A percentile compares a stretch with the other conserved stretches of the same genome.
Evolutionary conservation across 2,329 filamentous ascomycete species (phyloP).

Genomic region (Coniosporium tulheliwenetii): DNA sequence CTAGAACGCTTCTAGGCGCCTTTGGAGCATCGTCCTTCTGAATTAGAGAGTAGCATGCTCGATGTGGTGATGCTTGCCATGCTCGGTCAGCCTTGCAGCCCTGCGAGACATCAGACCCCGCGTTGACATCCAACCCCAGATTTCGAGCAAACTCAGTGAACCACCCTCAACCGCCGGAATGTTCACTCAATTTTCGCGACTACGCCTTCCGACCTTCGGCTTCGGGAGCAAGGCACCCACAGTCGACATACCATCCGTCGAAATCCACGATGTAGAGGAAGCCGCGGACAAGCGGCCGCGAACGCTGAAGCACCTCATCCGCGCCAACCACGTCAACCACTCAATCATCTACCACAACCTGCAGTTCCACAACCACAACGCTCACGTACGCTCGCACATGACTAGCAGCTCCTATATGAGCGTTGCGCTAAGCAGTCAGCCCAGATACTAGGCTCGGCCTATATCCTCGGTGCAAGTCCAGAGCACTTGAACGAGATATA

Average conservation of each 20-base stretch:
- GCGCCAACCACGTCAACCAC: conserved; percentile 83
- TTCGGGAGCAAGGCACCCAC: too few species aligned
- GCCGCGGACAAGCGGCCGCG: conserved; percentile 62
- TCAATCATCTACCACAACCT: conserved; percentile 65
- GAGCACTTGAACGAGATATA: conserved; percentile 68
- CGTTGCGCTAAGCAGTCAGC: conserved; percentile 13
- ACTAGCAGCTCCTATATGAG: background rate
- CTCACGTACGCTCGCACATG: conserved; percentile 40
- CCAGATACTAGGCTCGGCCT: conserved; percentile 65
- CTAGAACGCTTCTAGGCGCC: too few species aligned
- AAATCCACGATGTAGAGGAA: conserved; percentile 67
- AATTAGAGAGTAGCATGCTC: too few species aligned
- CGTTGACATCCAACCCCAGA: too few species aligned
- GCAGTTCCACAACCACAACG: conserved; percentile 66
- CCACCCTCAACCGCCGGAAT: too few species aligned
- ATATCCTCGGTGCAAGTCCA: conserved; percentile 61
- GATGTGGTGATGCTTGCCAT: too few species aligned
- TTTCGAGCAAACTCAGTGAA: too few species aligned
- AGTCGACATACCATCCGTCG: conserved; percentile 46
- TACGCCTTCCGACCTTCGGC: too few species aligned
- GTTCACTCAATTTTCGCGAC: too few species aligned
- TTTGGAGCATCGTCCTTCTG: too few species aligned
- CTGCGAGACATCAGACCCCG: too few species aligned
- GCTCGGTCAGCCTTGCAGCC: too few species aligned
- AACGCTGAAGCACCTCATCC: conserved; percentile 77